Conservation (phyloP, 139 green algal species). For the Chlorella vulgaris region DNA sequence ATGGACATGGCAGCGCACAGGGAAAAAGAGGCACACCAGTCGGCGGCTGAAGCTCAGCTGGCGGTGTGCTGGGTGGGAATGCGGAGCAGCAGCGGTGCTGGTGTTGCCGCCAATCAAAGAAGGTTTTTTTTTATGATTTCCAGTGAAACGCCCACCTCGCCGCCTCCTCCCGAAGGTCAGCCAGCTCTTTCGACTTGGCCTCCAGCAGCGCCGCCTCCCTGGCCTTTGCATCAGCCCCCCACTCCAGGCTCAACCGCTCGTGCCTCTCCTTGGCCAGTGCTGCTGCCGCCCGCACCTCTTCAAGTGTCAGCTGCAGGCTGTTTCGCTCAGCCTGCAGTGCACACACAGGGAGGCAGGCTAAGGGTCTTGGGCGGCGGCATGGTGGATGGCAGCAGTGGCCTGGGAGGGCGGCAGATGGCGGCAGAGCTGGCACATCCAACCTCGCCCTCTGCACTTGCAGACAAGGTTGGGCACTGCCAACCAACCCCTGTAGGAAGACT, state of each 20-base stretch:
- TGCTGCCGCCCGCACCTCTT: constrained; percentile 49
- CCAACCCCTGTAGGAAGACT: background rate
- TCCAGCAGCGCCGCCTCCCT: constrained; percentile 52
- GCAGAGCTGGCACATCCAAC: background rate
- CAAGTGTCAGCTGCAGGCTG: constrained; percentile 38
- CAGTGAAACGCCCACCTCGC: constrained; percentile 55
- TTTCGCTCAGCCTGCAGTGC: constrained; percentile 36
- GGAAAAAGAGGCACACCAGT: no score
- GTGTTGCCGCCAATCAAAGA: no score
- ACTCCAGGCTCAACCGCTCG: constrained; percentile 63
- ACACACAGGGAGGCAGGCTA: no score
- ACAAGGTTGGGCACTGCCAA: no score
- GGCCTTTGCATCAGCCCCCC: constrained; percentile 56
- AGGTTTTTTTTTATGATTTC: no score
- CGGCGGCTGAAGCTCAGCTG: no score
- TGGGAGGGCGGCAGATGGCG: no score
- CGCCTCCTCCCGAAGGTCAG: constrained; percentile 50
- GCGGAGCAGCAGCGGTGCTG: no score
- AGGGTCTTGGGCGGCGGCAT: no score
- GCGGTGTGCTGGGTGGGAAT: no score
- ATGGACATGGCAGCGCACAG: background rate
- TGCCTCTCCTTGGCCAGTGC: constrained; percentile 58
- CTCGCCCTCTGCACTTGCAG: background rate
- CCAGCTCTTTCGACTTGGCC: constrained; percentile 45
- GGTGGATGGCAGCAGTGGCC: no score